Conservation (phyloP, 2,329 filamentous ascomycete genomes). For the Didymella glomerata region DNA sequence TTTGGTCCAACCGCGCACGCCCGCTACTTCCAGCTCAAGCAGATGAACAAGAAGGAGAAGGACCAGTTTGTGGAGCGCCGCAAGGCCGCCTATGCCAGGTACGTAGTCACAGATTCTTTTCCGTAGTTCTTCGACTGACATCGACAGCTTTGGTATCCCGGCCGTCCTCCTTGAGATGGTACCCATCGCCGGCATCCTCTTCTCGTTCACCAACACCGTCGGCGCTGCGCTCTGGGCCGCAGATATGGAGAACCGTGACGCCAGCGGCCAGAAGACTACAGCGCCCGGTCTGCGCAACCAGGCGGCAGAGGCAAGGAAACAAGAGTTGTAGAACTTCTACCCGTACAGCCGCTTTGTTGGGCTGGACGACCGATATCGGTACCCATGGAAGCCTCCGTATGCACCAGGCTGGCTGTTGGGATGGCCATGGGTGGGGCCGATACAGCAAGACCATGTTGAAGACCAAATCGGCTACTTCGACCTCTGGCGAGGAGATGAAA, state of each 20-base stretch:
- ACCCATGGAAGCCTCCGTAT: conserved; percentile 49
- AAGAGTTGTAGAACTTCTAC: conserved; percentile 43
- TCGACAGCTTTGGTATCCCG: conserved; percentile 69
- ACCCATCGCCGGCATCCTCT: conserved; percentile 81
- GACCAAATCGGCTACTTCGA: not conserved
- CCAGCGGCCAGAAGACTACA: conserved; percentile 37
- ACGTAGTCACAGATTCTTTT: not conserved
- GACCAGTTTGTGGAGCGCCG: conserved; percentile 75
- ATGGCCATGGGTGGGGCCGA: conserved; percentile 32
- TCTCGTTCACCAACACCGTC: conserved; percentile 90
- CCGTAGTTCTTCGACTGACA: conserved; percentile 7
- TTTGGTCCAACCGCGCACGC: conserved; percentile 63
- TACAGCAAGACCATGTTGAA: not conserved
- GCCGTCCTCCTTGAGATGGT: conserved; percentile 85
- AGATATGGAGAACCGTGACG: conserved; percentile 69
- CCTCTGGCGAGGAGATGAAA: not conserved
- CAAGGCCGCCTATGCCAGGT: conserved; percentile 82
- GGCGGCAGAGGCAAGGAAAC: conserved; percentile 45
- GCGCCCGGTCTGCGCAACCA: conserved; percentile 49
- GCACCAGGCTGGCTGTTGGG: conserved; percentile 44
- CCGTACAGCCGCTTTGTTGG: conserved; percentile 6
- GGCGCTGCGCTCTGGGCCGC: conserved; percentile 95
- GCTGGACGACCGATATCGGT: conserved; percentile 31
- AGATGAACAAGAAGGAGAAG: conserved; percentile 72
- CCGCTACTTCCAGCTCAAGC: conserved; percentile 91